Conservation (phyloP, 768 basidiomycete genomes). For the Trametes punicea region DNA sequence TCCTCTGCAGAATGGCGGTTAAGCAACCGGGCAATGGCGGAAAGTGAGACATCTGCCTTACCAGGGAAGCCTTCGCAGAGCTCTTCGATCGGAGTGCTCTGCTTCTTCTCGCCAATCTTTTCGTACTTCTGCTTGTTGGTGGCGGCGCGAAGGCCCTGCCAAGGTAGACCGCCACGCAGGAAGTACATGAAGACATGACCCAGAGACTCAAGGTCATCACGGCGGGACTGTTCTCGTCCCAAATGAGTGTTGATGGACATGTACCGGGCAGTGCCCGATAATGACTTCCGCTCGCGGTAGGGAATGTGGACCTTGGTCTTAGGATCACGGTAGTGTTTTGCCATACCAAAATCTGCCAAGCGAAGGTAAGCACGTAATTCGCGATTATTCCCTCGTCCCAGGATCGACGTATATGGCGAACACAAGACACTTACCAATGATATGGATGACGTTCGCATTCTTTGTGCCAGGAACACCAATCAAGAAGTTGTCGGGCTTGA, state of each 20-base stretch:
- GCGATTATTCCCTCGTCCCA: neutral
- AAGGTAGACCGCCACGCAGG: conserved; percentile 90
- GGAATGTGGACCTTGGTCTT: conserved; percentile 98
- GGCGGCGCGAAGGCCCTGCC: conserved; percentile 96
- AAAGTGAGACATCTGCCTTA: conserved; percentile 37
- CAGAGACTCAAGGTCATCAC: conserved; percentile 94
- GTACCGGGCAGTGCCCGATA: conserved; percentile 96
- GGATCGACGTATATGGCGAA: neutral
- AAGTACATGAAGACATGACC: conserved; percentile 99
- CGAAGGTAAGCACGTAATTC: neutral
- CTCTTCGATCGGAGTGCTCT: conserved; percentile 87
- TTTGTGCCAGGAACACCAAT: conserved; percentile 92
- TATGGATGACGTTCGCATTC: conserved; percentile 82
- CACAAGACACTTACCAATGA: conserved; percentile 63
- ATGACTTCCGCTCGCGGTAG: conserved; percentile 96
- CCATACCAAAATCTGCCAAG: conserved; percentile 92
- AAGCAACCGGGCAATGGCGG: neutral
- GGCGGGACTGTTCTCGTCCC: conserved; percentile 89
- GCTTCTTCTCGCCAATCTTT: conserved; percentile 99
- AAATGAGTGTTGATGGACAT: conserved; percentile 99
- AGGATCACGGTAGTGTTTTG: conserved; percentile 98
- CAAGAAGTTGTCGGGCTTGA: conserved; percentile 99
- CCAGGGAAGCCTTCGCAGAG: conserved; percentile 97
- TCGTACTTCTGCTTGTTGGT: conserved; percentile 99
- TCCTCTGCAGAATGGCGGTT: conserved; percentile 64